Conservation (phyloP, 2,329 filamentous ascomycete genomes). For the Mycocentrospora acerina region DNA sequence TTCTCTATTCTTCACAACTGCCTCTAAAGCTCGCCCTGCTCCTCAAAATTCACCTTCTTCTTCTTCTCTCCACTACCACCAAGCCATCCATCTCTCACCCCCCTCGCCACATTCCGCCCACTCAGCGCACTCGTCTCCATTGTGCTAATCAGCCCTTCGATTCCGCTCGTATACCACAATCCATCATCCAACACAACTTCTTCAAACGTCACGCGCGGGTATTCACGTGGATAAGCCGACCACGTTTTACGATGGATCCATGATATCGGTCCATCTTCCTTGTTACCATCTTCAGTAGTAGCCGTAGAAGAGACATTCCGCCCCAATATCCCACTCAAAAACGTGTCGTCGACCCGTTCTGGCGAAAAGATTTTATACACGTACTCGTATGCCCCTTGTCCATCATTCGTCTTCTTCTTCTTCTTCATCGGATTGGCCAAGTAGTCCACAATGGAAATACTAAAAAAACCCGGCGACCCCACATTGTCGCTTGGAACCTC, state of each 20-base stretch:
- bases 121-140: conserved; percentile 97
- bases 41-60: not conserved
- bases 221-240: conserved; percentile 80
- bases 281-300: conserved; percentile 34
- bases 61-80: conserved; percentile 3
- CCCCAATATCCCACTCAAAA: conserved; percentile 54
- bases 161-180: conserved; percentile 68
- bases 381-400: no score
- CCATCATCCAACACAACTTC: conserved; percentile 67
- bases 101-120: conserved; percentile 78
- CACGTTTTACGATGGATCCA: conserved; percentile 60
- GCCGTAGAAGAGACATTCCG: conserved; percentile 30
- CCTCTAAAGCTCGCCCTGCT: not conserved
- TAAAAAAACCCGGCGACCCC: conserved; percentile 80
- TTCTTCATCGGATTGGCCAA: conserved; percentile 62
- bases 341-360: conserved; percentile 47
- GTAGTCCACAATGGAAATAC: conserved; percentile 71
- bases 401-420: no score
- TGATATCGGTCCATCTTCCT: conserved; percentile 4
- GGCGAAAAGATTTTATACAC: conserved; percentile 70
- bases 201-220: conserved; percentile 86
- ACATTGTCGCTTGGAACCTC: conserved; percentile 54
- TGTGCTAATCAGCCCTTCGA: conserved; percentile 92
- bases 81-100: conserved; percentile 65
- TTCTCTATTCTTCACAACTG: not conserved